These are phyloP conservation scores for Colletotrichum orchidophilum DNA, from an alignment of 2,329 filamentous ascomycete genomes.

Conservation along the genomic window DNA sequence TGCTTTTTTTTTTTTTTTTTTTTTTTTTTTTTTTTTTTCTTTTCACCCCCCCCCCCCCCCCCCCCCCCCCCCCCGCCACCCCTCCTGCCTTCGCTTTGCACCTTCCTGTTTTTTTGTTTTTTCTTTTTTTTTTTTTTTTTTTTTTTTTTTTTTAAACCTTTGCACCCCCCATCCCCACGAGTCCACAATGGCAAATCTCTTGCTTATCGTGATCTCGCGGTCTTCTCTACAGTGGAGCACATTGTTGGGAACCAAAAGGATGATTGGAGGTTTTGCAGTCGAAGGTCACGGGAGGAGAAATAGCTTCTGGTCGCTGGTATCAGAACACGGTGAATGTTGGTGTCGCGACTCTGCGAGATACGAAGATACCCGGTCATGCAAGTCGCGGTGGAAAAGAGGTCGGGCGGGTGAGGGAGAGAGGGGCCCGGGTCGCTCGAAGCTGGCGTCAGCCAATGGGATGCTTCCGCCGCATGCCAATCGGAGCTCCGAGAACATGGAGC, in stretches of 20 bases:
- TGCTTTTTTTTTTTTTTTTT: too few species aligned
- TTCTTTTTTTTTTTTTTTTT: too few species aligned
- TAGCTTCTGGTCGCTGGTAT: background rate
- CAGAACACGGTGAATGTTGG: background rate
- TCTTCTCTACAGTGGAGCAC: constrained; percentile 5
- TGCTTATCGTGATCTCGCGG: background rate
- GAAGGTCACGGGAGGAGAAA: constrained; percentile 16
- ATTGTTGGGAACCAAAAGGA: constrained; percentile 14
- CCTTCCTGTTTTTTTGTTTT: too few species aligned
- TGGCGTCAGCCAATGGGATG: constrained; percentile 13
- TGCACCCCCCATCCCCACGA: too few species aligned
- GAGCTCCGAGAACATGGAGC: constrained; percentile 9
- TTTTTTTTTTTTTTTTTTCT: too few species aligned
- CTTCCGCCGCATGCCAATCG: constrained; percentile 6
- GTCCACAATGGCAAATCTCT: background rate
- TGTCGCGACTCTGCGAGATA: constrained; percentile 10
- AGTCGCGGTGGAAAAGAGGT: background rate
- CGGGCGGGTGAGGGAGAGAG: background rate
- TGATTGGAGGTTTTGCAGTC: background rate
- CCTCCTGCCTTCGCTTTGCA: too few species aligned
- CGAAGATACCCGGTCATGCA: background rate
- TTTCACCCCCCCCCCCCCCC: too few species aligned
- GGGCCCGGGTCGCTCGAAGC: constrained; percentile 10
- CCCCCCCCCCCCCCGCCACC: too few species aligned
- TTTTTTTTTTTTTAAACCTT: too few species aligned